phyloP scores from a whole-genome alignment of 116 monocot species.

The Dioscorea cayenensis region DNA sequence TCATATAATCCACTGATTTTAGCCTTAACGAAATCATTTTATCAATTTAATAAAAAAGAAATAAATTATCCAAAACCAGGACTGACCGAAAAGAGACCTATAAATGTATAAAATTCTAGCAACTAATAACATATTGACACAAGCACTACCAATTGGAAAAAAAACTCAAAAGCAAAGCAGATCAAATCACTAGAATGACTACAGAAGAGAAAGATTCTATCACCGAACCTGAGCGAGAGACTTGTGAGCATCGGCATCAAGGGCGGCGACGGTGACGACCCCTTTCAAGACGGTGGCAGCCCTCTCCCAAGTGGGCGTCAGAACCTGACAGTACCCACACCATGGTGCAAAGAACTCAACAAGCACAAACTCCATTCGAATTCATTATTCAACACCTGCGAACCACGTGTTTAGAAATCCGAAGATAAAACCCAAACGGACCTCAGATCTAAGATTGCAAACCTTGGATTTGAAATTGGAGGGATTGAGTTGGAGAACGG shows the following conservation, averaged over 20 bases:
- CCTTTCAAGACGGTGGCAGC: constrained; percentile 88
- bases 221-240: constrained; percentile 74
- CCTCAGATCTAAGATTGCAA: not conserved
- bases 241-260: constrained; percentile 92
- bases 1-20: too few species aligned
- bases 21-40: too few species aligned
- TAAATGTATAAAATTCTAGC: not conserved
- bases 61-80: too few species aligned
- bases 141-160: not conserved
- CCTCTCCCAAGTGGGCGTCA: constrained; percentile 85
- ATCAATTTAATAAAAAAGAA: too few species aligned
- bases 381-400: constrained; percentile 77
- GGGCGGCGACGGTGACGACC: constrained; percentile 76
- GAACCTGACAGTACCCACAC: constrained; percentile 94
- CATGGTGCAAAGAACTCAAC: constrained; percentile 99
- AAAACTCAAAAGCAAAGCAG: not conserved
- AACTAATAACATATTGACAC: not conserved
- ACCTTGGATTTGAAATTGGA: constrained; percentile 99
- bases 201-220: not conserved
- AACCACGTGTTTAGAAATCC: not conserved
- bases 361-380: constrained; percentile 74
- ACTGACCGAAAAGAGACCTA: too few species aligned
- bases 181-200: not conserved
- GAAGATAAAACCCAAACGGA: not conserved
- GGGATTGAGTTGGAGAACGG: constrained; percentile 83